Conservation (phyloP, 108 stramenopile genomes). For the Nitzschia putrida region DNA sequence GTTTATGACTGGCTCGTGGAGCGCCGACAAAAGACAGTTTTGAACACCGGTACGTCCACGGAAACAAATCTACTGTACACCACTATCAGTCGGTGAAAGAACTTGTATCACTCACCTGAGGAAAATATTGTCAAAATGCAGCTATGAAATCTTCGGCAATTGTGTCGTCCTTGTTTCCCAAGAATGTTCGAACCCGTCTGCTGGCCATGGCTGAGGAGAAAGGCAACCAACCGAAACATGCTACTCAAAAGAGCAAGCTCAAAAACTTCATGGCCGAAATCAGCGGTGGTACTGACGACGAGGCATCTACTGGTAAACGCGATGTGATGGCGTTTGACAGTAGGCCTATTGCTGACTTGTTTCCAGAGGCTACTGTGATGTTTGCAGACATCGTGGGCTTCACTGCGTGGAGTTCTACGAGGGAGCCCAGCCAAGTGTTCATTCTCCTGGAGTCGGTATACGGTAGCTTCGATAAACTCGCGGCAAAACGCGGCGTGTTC, state of each 20-base stretch:
- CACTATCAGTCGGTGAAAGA: no score
- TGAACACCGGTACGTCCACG: constrained; percentile 16
- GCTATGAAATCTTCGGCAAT: constrained; percentile 39
- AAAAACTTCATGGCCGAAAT: constrained; percentile 1
- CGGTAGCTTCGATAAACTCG: neutral
- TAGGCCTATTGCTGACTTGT: neutral
- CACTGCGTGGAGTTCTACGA: neutral
- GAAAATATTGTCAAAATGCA: no score
- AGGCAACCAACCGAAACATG: neutral
- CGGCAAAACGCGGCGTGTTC: neutral
- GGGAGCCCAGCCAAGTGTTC: neutral
- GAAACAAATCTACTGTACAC: no score
- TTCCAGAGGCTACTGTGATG: neutral
- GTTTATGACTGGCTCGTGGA: constrained; percentile 36
- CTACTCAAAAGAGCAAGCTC: neutral
- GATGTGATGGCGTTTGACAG: no score
- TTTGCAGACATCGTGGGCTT: neutral
- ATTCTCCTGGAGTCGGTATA: neutral
- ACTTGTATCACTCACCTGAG: no score
- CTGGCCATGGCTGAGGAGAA: neutral
- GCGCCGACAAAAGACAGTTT: constrained; percentile 31
- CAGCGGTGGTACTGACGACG: neutral
- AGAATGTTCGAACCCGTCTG: constrained; percentile 47
- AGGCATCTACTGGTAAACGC: neutral
- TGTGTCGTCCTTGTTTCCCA: constrained; percentile 55